phyloP scores from a whole-genome alignment of 768 basidiomycete genomes.

The Naganishia vishniacii region DNA sequence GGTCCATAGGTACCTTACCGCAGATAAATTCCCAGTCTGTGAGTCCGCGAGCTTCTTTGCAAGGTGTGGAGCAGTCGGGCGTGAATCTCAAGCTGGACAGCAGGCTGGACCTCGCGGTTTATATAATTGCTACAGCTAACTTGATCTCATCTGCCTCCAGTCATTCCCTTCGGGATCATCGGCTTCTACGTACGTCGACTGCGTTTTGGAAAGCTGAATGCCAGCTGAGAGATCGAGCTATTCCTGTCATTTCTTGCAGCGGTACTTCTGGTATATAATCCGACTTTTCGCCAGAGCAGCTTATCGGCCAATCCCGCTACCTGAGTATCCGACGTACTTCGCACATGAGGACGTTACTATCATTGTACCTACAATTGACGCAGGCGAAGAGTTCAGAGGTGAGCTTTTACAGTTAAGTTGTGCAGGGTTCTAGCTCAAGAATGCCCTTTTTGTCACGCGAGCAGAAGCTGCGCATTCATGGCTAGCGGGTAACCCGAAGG shows the following conservation, averaged over 20 bases:
- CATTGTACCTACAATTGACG: conserved; percentile 92
- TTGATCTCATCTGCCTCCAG: conserved; percentile 51
- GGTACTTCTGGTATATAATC: conserved; percentile 67
- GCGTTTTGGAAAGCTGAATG: not conserved
- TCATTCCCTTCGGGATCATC: conserved; percentile 53
- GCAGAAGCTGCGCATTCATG: conserved; percentile 78
- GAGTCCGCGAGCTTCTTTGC: too few relatives aligned
- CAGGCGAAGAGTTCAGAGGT: conserved; percentile 83
- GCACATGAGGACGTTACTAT: conserved; percentile 91
- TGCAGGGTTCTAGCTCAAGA: not conserved
- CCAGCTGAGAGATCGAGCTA: not conserved
- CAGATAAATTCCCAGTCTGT: conserved; percentile 88
- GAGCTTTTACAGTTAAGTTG: conserved; percentile 11
- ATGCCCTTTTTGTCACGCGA: not conserved
- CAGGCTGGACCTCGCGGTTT: too few relatives aligned
- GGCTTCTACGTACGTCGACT: conserved; percentile 28
- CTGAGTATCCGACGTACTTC: conserved; percentile 82
- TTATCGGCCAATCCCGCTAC: conserved; percentile 82
- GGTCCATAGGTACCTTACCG: conserved; percentile 62
- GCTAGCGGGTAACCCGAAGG: conserved; percentile 87
- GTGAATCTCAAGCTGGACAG: too few relatives aligned
- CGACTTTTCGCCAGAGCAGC: conserved; percentile 70
- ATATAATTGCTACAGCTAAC: too few relatives aligned
- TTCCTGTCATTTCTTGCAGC: not conserved
- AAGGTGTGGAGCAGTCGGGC: too few relatives aligned